Conservation (phyloP, 305 asterid genomes). For the Fraxinus velutina region DNA sequence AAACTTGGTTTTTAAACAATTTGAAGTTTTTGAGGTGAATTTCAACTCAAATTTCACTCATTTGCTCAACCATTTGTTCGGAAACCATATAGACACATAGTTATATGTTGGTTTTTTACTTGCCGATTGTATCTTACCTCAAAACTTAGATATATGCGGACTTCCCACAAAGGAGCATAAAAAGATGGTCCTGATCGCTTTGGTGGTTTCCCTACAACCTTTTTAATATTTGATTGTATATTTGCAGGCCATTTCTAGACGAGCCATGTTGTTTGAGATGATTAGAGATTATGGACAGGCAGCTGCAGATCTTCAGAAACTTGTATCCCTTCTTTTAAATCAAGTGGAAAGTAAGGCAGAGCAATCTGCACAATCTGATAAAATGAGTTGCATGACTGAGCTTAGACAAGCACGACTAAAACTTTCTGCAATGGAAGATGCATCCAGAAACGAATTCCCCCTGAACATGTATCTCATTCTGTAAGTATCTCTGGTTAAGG, state of each 20-base stretch:
- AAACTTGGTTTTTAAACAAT: neutral
- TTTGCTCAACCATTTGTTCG: neutral
- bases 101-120: neutral
- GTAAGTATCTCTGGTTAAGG: slow-evolving; percentile 43
- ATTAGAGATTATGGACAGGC: slow-evolving; percentile 93
- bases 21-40: neutral
- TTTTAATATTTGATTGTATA: slow-evolving; percentile 6
- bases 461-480: slow-evolving; percentile 85
- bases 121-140: neutral
- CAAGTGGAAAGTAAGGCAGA: slow-evolving; percentile 53
- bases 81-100: neutral
- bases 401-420: slow-evolving; percentile 65
- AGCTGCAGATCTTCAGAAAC: slow-evolving; percentile 69
- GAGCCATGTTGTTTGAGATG: slow-evolving; percentile 76
- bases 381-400: slow-evolving; percentile 51
- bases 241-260: slow-evolving; percentile 82
- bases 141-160: neutral
- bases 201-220: neutral
- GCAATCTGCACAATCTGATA: slow-evolving; percentile 52
- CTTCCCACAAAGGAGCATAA: neutral
- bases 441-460: slow-evolving; percentile 65
- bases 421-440: slow-evolving; percentile 77
- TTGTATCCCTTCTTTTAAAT: slow-evolving; percentile 57
- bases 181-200: neutral
- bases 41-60: neutral